phyloP scores from a whole-genome alignment of 1,284 basidiomycete species.

The Cutaneotrichosporon mucoides region DNA sequence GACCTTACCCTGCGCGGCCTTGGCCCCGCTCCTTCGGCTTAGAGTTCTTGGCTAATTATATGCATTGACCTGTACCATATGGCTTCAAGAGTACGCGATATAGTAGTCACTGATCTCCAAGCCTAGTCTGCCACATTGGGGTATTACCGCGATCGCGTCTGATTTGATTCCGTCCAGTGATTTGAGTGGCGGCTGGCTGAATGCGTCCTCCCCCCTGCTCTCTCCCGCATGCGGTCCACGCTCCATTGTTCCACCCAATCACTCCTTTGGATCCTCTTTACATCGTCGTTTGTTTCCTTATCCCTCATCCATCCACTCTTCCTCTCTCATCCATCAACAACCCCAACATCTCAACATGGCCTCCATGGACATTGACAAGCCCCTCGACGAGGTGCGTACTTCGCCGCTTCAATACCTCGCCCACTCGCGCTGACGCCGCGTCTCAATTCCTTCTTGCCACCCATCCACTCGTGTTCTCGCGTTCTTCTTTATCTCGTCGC shows the following conservation, averaged over 20 bases:
- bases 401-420: not conserved
- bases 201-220: too few relatives aligned
- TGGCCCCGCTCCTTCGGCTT: not conserved
- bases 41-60: not conserved
- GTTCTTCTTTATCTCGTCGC: too few relatives aligned
- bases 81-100: not conserved
- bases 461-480: not conserved
- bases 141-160: too few relatives aligned
- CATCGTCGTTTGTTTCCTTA: not conserved
- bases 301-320: not conserved
- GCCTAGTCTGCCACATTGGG: too few relatives aligned
- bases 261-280: too few relatives aligned
- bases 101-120: not conserved
- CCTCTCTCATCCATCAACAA: not conserved
- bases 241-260: too few relatives aligned
- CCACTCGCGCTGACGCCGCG: constrained; percentile 9
- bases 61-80: not conserved
- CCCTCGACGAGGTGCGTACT: constrained; percentile 74
- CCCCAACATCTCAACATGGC: constrained; percentile 25
- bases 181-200: too few relatives aligned
- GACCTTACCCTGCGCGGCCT: constrained; percentile 39
- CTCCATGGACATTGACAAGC: constrained; percentile 63
- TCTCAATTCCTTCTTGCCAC: constrained; percentile 1
- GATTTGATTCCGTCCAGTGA: too few relatives aligned
- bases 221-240: too few relatives aligned